Base-by-base conservation (phyloP, 371 early-diverging fungal genomes). In the Rhizopus stolonifer region DNA sequence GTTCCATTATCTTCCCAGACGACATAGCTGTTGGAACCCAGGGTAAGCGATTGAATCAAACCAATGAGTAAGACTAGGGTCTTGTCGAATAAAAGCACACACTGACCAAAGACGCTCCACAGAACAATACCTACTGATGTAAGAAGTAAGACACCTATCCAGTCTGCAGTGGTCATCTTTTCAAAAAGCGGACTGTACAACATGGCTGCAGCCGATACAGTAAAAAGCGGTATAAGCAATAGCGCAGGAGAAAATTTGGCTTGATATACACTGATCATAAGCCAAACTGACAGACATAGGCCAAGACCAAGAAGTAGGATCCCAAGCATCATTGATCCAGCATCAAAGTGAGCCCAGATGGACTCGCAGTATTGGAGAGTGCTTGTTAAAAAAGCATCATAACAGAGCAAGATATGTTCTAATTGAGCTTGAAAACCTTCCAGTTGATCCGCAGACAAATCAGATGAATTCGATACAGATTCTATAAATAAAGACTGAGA, bases 341-440 rank as follows among this genome's bases (percentile, higher is more conserved):
- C 70, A 45, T 96, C 94, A 62, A 98, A 98, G 29, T 92, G 91
- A 5, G 96, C 93, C 96, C 98, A 98, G 38, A 91, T 83, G 17
- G 81, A 70, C 13, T 92, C 83, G 49, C 91, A 87, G 18, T 84
- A 82, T 10, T 80, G 74, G 22, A 96, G 72, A 0, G 89, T 79
- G 11, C 68, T 62, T 1, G 88, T 72, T 44, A 88, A 66, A 49
- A 90, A 94, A 3, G 64, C 61, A 26, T 81, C 76, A 57, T 91
- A 90, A 6, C 56, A 61, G 26, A 70, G 36, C 5, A 81, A 39
- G 1, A 69, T 68, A 4, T 76, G 48, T 38, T 73, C 67, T 1
- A 84, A 55, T 24, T 45, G 49, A 2, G 18, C 8, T 42, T 40
- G 21, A 26, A 45, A 45, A 4, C 15, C 33, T 3, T 58, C 45